Percentiles rank a stretch among this genome's conserved stretches.
Conservation (phyloP, 2,329 filamentous ascomycete species). For the Diaporthe ilicicola region DNA sequence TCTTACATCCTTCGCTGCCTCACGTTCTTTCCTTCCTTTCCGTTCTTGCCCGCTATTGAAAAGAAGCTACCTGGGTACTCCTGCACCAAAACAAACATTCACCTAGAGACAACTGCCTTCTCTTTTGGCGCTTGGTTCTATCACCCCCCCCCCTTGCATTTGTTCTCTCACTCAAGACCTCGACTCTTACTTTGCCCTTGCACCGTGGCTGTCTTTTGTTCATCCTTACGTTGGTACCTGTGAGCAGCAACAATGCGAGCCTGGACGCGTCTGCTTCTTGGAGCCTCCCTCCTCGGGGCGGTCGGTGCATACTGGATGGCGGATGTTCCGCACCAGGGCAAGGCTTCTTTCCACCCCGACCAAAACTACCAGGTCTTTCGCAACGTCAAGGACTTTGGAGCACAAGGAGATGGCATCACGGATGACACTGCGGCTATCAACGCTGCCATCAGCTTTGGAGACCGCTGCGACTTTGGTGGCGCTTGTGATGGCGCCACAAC, state of each 20-base stretch:
- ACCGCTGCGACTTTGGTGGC: conserved; percentile 51
- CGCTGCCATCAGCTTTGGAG: conserved; percentile 52
- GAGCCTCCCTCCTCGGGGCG: conserved; percentile 34
- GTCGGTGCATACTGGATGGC: conserved; percentile 51
- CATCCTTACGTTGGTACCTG: background rate
- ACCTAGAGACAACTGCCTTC: background rate
- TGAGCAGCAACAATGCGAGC: background rate
- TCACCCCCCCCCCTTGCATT: background rate
- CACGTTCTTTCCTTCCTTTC: background rate
- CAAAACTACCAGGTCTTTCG: conserved; percentile 54
- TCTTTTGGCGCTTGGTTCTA: background rate
- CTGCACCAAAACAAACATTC: no score
- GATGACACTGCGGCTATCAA: conserved; percentile 67
- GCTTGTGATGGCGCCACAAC: conserved; percentile 44
- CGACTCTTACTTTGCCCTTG: no score
- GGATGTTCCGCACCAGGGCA: conserved; percentile 54
- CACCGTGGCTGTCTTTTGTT: background rate
- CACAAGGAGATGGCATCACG: conserved; percentile 51
- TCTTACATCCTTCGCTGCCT: background rate
- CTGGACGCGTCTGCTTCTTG: background rate
- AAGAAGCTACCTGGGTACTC: background rate
- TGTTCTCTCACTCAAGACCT: background rate
- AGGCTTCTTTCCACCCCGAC: conserved; percentile 55
- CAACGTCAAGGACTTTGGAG: conserved; percentile 57
- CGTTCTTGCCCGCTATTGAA: background rate